A percentile compares a stretch with the other conserved stretches of the same genome.
These are phyloP conservation scores for Aurantiochytrium sp. DNA, from an alignment of 108 stramenopile genomes.

Conservation along the genomic window DNA sequence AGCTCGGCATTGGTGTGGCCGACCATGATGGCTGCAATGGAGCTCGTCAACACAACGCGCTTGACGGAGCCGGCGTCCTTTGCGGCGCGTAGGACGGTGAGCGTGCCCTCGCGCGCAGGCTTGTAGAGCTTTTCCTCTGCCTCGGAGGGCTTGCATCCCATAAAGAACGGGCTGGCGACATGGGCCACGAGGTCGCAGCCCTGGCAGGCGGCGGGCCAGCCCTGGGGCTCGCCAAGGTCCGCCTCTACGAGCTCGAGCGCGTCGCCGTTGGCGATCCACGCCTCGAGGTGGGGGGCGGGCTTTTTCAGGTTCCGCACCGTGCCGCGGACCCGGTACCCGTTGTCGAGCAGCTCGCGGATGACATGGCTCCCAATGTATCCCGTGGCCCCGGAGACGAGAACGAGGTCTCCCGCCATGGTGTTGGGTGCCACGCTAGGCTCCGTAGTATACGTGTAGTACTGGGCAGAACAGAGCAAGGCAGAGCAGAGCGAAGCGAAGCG, in stretches of 20 bases:
- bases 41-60: neutral
- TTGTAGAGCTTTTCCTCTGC: neutral
- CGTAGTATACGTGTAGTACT: too few species aligned
- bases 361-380: slow-evolving; percentile 2
- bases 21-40: neutral
- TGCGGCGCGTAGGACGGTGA: neutral
- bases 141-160: neutral
- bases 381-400: slow-evolving; percentile 17
- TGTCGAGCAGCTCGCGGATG: neutral
- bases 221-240: neutral
- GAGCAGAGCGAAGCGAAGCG: too few species aligned
- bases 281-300: neutral
- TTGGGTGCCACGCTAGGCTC: too few species aligned
- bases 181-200: neutral
- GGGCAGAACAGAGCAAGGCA: too few species aligned
- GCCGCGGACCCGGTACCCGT: slow-evolving; percentile 15
- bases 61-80: neutral
- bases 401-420: neutral
- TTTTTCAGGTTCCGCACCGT: slow-evolving; percentile 15
- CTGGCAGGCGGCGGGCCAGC: neutral
- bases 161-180: slow-evolving; percentile 19
- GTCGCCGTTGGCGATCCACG: neutral
- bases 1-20: neutral
- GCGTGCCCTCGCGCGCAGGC: slow-evolving; percentile 19
- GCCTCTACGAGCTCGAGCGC: slow-evolving; percentile 18